Base-by-base conservation (phyloP, 2,329 filamentous ascomycete genomes). In the Fusarium cyanostomum region DNA sequence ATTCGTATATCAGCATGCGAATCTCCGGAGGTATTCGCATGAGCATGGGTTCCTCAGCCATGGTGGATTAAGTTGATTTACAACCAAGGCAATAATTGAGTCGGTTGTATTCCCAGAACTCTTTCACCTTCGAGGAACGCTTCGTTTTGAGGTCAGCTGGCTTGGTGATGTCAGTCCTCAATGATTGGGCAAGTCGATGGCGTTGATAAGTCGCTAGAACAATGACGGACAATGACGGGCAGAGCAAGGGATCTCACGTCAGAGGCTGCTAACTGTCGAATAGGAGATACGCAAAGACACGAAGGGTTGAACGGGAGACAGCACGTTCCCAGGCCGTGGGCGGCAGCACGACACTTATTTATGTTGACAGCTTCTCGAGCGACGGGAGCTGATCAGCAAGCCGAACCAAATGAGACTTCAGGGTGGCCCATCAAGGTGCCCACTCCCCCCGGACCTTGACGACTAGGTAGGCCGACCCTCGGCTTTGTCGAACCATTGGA, bases 1-100 rank as follows among this genome's bases (percentile, higher is more conserved):
- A 75, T 11, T 74, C 67, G 64, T 80, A 81, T 54, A 81, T 79
- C 59, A 80, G 67, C 57, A 80, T 69, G 24, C 79, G 79, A 48
- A 81, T 72, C 67, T 81, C 79, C 8, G 73, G 68, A 8, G 79
- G 80, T 24, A 78, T 71, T 34, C 69, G 67, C 71, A 80, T 64
- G 24, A 79, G 62, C 26, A 58, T 56, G 8, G 71, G 56, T 41
- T 67, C 51, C 39, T 62, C 46, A 30, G 57, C 35, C 68, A 71
- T 72, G 55, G 48, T 57, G 43, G 30, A 45, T 18, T 45, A 15
- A 30, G 16, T n/a, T 28, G 13, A 5, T 24, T 44, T 24, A 37
- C 48, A 35, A 43, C 21, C 28, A 24, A 34, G 26, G 18, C 16
- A 16, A 16, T 21, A 9, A 31, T 34, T 9, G 12, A 21, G 18